These are phyloP conservation scores for Trichoderma sp. DNA, from an alignment of 2,329 filamentous ascomycete genomes.

Conservation along the genomic window DNA sequence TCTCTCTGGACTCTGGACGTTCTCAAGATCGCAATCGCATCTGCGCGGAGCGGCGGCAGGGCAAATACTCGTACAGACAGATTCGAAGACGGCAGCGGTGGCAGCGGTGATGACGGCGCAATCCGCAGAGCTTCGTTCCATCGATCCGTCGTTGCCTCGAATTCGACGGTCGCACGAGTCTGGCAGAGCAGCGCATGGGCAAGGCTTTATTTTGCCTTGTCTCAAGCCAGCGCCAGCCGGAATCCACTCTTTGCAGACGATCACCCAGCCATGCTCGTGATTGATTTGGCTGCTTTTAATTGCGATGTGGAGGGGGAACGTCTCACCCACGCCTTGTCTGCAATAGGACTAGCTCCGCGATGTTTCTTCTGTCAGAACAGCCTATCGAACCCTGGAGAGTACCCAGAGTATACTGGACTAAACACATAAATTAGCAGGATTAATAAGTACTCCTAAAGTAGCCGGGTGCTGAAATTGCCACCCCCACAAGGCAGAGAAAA, in stretches of 20 bases:
- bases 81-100: background rate
- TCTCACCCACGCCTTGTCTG: conserved; percentile 11
- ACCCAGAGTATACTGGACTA: background rate
- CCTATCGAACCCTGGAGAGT: background rate
- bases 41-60: background rate
- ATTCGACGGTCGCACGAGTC: background rate
- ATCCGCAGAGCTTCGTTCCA: conserved; percentile 16
- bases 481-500: background rate
- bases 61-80: background rate
- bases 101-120: conserved; percentile 2
- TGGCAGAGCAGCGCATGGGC: background rate
- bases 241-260: conserved; percentile 17
- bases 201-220: background rate
- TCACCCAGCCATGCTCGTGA: conserved; percentile 1
- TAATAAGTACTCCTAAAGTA: background rate
- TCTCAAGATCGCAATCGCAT: background rate
- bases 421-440: background rate
- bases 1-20: background rate
- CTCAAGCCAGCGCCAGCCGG: background rate
- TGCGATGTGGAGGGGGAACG: conserved; percentile 7
- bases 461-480: background rate
- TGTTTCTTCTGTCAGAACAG: background rate
- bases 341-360: background rate
- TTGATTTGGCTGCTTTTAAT: conserved; percentile 15
- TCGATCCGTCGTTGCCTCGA: background rate